Evolutionary conservation across 179 eudicot genomes (phyloP), one percentile per base, ranked within the genome.

Genomic region (Vitellaria paradoxa): DNA sequence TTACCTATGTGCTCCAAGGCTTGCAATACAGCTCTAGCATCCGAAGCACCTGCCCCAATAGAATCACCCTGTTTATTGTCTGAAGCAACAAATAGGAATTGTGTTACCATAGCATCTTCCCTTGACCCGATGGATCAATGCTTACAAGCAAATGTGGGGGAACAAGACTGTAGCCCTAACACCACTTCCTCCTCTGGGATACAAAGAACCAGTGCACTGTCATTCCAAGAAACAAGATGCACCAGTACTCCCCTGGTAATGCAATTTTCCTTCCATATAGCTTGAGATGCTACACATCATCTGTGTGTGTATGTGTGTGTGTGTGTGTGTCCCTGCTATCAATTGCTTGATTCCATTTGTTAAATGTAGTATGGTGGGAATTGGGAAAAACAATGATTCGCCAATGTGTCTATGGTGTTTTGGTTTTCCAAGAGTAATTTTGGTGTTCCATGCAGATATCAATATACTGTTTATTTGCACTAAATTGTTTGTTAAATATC

Each of bases 161-260:
- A 12, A 4, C 21, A 71, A 47, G 86, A 84, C 63, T 60, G 62
- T 60, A 65, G 76, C 64, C 65, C 74, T 7, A 66, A 79, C 73
- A 66, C 75, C 57, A 66, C 73, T 68, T 81, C 80, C 73, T 66
- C 75, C 49, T 14, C 70, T 46, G 72, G 63, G n/a, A 62, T 59
- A 62, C 66, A 82, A 77, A 76, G 55, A 59, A 64, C 59, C 66
- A 52, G 76, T 75, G 78, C 55, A 42, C 65, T 78, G 76, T 76
- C 80, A 57, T 81, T 73, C 75, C 70, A 69, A 64, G 87, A 76
- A 70, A 70, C 76, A 65, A 74, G 68, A 47, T 42, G 10, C 75
- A n/a, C 62, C 73, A 76, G 75, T 53, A 63, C 79, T 77, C 73
- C 70, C 74, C 73, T 73, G 94, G 97, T 92, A 89, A 77, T 86